Evolutionary conservation across 1,139 yeast genomes (phyloP).

Genomic region (Scheffersomyces illinoinensis): DNA sequence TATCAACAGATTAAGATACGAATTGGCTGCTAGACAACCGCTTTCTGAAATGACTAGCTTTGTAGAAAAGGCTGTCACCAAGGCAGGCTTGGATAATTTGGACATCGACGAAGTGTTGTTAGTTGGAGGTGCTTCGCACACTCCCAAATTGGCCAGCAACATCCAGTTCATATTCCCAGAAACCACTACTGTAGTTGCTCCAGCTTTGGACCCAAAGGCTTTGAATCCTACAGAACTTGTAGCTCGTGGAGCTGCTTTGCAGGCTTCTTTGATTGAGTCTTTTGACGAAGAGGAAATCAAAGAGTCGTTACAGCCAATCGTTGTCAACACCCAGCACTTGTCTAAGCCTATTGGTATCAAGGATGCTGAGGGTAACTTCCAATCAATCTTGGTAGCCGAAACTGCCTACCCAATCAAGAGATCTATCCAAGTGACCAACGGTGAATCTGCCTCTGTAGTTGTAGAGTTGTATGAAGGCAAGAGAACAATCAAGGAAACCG

Average conservation of each 20-base stretch:
- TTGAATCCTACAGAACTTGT: constrained; percentile 85
- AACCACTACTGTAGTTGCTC: constrained; percentile 73
- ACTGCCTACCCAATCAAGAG: constrained; percentile 93
- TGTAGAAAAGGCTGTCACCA: constrained; percentile 70
- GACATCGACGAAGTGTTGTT: constrained; percentile 90
- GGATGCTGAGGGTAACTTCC: constrained; percentile 70
- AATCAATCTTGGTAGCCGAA: constrained; percentile 75
- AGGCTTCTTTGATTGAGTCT: constrained; percentile 83
- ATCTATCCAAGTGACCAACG: constrained; percentile 64
- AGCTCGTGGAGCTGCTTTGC: constrained; percentile 96
- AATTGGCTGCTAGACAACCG: constrained; percentile 79
- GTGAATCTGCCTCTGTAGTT: constrained; percentile 58
- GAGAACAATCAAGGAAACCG: constrained; percentile 75
- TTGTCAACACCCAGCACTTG: constrained; percentile 87
- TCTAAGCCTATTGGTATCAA: constrained; percentile 83
- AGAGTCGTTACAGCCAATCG: constrained; percentile 83
- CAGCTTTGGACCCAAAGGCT: constrained; percentile 74
- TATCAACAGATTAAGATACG: constrained; percentile 92
- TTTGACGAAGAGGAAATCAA: constrained; percentile 85
- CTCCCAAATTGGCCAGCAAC: constrained; percentile 86
- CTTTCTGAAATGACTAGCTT: constrained; percentile 75
- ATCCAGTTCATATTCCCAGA: constrained; percentile 79
- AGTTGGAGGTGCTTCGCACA: constrained; percentile 91
- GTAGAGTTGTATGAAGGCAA: constrained; percentile 85
- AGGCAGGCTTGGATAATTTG: constrained; percentile 82